Evolutionary conservation across 495 filamentous ascomycete genomes (phyloP), one percentile per base, ranked within the genome.

Genomic region (Penicillium pulvis): DNA sequence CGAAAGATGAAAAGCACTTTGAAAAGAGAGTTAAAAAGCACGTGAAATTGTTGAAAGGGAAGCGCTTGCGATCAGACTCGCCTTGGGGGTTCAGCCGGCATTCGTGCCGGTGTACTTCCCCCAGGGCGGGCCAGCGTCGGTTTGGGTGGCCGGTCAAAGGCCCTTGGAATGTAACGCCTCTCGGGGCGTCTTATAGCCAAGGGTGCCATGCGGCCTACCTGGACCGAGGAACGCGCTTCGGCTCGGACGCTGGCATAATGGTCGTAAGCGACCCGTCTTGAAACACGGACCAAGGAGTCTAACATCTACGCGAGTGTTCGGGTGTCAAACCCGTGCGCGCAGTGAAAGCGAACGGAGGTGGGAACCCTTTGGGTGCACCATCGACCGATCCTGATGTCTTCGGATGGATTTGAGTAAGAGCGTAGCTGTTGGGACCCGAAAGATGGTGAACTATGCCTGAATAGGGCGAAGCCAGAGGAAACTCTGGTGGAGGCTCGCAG

Each of bases 31-130:
- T 81, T 87, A 86, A 87, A 87, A 70, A 87, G 83, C 78, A 86
- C 80, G 84, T 86, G 81, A 87, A 87, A 86, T 86, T 87, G 80
- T 85, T 87, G 80, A 86, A 85, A 86, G 83, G 83, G 84, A 87
- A 87, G 82, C 83, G 82, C 80, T 85, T 82, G 74, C 78, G 73
- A 81, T 74, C 64, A 65, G 60, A 78, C 81, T 85, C 79, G 83
- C 74, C 48, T 51, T 17, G 16, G 31, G 48, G 48, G 48, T 51
- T 51, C 48, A 51, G 31, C 79, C 72, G 71, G 69, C 71, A 71
- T 83, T 84, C 67, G 81, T 68, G 71, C 72, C 69, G 73, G 83
- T 81, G 74, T 73, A 85, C 76, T 86, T 76, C 59, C 67, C 72
- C 57, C 54, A 53, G 74, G 70, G 68, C 73, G 82, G 82, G 83